phyloP scores from a whole-genome alignment of 257 asterid species.

The Hygrophila difformis region DNA sequence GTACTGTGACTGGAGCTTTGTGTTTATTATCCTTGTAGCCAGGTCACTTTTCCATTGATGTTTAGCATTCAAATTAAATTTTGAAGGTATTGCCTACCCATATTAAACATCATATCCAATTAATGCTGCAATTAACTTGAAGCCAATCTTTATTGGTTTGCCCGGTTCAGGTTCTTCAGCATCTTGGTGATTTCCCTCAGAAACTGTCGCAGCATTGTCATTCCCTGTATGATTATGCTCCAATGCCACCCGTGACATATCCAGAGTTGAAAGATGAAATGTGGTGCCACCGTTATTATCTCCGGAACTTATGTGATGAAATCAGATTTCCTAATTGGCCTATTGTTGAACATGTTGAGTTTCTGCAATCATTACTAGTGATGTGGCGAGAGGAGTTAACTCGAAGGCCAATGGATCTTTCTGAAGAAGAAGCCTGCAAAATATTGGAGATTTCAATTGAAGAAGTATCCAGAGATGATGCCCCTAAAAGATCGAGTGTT shows the following conservation, averaged over 20 bases:
- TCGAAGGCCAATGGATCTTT: conserved; percentile 98
- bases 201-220: conserved; percentile 95
- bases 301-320: conserved; percentile 90
- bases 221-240: conserved; percentile 91
- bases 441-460: conserved; percentile 85
- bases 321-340: conserved; percentile 98
- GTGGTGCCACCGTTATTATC: conserved; percentile 99
- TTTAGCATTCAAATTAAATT: too few species aligned
- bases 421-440: conserved; percentile 97
- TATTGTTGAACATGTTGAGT: conserved; percentile 96
- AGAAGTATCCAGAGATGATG: conserved; percentile 84
- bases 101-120: too few species aligned
- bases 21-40: too few species aligned
- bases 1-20: conserved; percentile 1
- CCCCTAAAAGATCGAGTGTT: conserved; percentile 39
- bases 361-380: conserved; percentile 86
- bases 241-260: conserved; percentile 98
- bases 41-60: neutral
- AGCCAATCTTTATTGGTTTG: conserved; percentile 8
- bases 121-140: conserved; percentile 15
- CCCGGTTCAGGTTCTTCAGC: conserved; percentile 76
- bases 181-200: conserved; percentile 96
- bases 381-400: conserved; percentile 99
- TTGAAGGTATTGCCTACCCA: too few species aligned
- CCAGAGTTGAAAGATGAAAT: conserved; percentile 96